phyloP scores from a whole-genome alignment of 768 basidiomycete species.

The Tubosaeta brunneosetosa region DNA sequence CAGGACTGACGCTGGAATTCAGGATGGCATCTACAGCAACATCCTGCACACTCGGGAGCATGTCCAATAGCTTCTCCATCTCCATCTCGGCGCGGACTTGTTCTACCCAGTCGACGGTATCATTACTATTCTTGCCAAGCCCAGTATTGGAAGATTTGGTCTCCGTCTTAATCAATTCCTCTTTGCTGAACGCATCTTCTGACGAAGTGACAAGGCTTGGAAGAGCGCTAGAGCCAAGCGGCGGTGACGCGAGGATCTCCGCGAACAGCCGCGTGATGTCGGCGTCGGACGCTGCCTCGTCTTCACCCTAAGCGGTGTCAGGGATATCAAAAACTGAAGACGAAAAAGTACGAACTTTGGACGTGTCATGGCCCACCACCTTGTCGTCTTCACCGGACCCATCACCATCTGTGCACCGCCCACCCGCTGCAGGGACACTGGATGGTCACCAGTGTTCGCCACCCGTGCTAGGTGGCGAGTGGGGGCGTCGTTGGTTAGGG shows the following conservation, averaged over 20 bases:
- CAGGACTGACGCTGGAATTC: constrained; percentile 13
- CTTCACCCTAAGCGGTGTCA: constrained; percentile 35
- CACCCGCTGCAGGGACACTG: constrained; percentile 95
- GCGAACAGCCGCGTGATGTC: constrained; percentile 31
- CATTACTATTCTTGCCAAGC: constrained; percentile 15
- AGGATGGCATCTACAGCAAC: constrained; percentile 22
- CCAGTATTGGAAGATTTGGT: constrained; percentile 6
- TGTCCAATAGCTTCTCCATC: constrained; percentile 58
- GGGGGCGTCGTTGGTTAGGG: constrained; percentile 44
- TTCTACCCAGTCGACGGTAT: constrained; percentile 25
- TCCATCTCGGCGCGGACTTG: constrained; percentile 42
- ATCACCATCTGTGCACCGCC: constrained; percentile 37
- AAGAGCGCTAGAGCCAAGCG: constrained; percentile 29
- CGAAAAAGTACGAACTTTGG: constrained; percentile 34
- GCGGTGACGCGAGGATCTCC: constrained; percentile 34
- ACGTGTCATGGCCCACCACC: constrained; percentile 13
- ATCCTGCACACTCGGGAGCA: constrained; percentile 39
- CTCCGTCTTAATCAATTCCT: constrained; percentile 21
- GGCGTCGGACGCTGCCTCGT: constrained; percentile 48
- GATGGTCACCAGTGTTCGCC: constrained; percentile 63
- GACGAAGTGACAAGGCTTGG: constrained; percentile 30
- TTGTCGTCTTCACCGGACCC: constrained; percentile 17
- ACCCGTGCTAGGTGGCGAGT: constrained; percentile 99
- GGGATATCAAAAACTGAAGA: constrained; percentile 15
- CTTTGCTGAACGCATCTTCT: constrained; percentile 26